Evolutionary conservation across 805 yeast species (phyloP).

Genomic region (Metschnikowia similis): DNA sequence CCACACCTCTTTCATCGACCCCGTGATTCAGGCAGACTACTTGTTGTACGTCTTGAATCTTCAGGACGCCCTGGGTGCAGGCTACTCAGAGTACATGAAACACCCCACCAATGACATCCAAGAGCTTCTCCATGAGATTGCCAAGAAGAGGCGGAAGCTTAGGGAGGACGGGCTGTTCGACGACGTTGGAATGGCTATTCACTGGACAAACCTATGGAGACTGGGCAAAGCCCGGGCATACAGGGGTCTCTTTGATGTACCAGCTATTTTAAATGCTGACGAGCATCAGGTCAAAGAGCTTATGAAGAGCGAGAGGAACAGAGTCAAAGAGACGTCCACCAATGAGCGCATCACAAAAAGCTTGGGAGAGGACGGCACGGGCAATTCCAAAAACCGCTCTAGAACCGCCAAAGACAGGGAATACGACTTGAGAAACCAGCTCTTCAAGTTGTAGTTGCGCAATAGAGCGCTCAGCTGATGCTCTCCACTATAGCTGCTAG

Average conservation of each 20-base stretch:
- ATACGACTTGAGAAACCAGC: conserved; percentile 33
- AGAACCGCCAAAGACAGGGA: conserved; percentile 44
- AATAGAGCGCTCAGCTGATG: neutral
- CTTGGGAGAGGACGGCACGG: conserved; percentile 39
- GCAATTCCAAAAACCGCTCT: conserved; percentile 30
- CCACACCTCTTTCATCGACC: conserved; percentile 66
- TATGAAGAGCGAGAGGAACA: conserved; percentile 25
- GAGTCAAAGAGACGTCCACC: conserved; percentile 27
- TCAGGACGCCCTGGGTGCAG: conserved; percentile 45
- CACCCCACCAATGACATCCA: conserved; percentile 72
- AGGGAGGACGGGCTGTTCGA: conserved; percentile 38
- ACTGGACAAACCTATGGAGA: conserved; percentile 59
- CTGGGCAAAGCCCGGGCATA: conserved; percentile 44
- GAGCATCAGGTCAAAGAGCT: conserved; percentile 21
- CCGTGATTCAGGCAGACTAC: conserved; percentile 82
- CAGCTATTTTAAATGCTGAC: conserved; percentile 28
- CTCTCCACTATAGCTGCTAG: neutral
- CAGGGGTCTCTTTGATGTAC: conserved; percentile 33
- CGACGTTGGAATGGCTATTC: conserved; percentile 58
- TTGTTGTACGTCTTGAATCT: conserved; percentile 69
- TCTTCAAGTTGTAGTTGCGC: conserved; percentile 29
- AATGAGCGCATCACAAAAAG: conserved; percentile 28
- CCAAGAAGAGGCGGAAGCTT: conserved; percentile 35
- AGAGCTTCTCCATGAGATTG: conserved; percentile 49
- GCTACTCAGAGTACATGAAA: conserved; percentile 43